Evolutionary conservation across 805 yeast species (phyloP).

Genomic region (Wickerhamiella parazyma): DNA sequence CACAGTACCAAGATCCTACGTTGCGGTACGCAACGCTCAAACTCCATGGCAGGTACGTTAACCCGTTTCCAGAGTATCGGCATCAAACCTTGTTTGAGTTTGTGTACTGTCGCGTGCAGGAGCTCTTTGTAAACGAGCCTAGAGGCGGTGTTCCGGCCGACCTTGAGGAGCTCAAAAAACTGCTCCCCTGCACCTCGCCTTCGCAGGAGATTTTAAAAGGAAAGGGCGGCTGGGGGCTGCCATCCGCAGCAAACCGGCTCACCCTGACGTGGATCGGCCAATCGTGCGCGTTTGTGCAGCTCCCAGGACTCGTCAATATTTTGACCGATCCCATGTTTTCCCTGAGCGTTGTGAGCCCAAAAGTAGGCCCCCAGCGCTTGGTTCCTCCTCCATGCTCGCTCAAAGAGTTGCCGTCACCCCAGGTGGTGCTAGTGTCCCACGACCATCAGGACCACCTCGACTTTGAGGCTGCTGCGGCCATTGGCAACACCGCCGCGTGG

Average conservation of each 20-base stretch:
- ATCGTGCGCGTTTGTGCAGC: slow-evolving; percentile 63
- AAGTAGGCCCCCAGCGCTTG: slow-evolving; percentile 75
- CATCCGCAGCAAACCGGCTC: slow-evolving; percentile 29
- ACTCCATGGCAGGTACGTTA: slow-evolving; percentile 58
- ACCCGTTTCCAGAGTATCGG: slow-evolving; percentile 82
- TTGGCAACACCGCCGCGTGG: slow-evolving; percentile 63
- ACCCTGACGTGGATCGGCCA: slow-evolving; percentile 90
- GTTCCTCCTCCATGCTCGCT: slow-evolving; percentile 58
- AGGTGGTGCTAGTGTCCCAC: slow-evolving; percentile 71
- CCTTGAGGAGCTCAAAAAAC: slow-evolving; percentile 34
- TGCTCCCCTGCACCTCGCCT: slow-evolving; percentile 51
- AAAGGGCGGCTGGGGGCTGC: slow-evolving; percentile 7
- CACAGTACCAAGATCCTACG: slow-evolving; percentile 12
- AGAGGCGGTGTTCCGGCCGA: slow-evolving; percentile 47
- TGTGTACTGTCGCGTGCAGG: slow-evolving; percentile 55
- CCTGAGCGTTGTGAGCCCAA: slow-evolving; percentile 45
- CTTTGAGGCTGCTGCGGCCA: slow-evolving; percentile 35
- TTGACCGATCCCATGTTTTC: slow-evolving; percentile 77
- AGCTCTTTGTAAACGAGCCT: slow-evolving; percentile 46
- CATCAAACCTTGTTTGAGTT: slow-evolving; percentile 85
- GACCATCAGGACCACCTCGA: slow-evolving; percentile 95
- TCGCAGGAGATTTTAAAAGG: slow-evolving; percentile 27
- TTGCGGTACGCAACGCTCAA: slow-evolving; percentile 18
- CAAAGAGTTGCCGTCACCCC: slow-evolving; percentile 50
- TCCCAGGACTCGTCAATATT: slow-evolving; percentile 39